A percentile compares a stretch with the other conserved stretches of the same genome.
Evolutionary conservation across 129 eudicot species (phyloP).

Genomic region (Centella asiatica): DNA sequence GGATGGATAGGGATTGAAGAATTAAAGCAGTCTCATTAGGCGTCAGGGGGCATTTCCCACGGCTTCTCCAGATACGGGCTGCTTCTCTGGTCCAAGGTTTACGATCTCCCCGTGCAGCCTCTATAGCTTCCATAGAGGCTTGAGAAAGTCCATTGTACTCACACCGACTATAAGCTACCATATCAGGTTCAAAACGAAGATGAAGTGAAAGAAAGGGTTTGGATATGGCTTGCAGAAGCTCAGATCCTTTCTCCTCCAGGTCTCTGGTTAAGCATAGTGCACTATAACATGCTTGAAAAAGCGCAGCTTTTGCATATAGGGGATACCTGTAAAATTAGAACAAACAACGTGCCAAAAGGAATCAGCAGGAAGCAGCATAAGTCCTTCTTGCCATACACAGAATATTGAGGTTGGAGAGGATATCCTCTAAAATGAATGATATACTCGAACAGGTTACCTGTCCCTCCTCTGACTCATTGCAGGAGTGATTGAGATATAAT

Average conservation of each 20-base stretch:
- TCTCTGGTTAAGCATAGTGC: slow-evolving; percentile 57
- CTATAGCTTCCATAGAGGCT: slow-evolving; percentile 57
- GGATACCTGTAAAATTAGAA: slow-evolving; percentile 73
- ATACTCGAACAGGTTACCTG: slow-evolving; percentile 40
- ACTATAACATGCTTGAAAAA: slow-evolving; percentile 91
- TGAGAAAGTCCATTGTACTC: slow-evolving; percentile 60
- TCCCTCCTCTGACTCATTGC: slow-evolving; percentile 99
- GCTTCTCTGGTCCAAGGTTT: slow-evolving; percentile 88
- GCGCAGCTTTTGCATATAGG: slow-evolving; percentile 75
- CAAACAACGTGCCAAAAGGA: not conserved
- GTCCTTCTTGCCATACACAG: not conserved
- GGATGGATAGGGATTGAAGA: slow-evolving; percentile 73
- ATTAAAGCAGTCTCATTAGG: slow-evolving; percentile 78
- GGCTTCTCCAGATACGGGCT: slow-evolving; percentile 75
- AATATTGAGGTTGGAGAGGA: not conserved
- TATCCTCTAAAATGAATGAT: not conserved
- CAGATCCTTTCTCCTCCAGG: slow-evolving; percentile 63
- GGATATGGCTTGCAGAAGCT: slow-evolving; percentile 83
- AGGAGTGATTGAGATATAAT: slow-evolving; percentile 82
- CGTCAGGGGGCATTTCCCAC: slow-evolving; percentile 97
- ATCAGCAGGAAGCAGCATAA: too few relatives aligned
- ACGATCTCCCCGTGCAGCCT: slow-evolving; percentile 73
- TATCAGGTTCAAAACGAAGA: slow-evolving; percentile 98
- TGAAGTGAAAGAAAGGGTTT: slow-evolving; percentile 95
- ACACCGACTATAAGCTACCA: slow-evolving; percentile 98